Evolutionary conservation across 352 stramenopile genomes (phyloP).

Genomic region (Globisporangium megalacanthum): DNA sequence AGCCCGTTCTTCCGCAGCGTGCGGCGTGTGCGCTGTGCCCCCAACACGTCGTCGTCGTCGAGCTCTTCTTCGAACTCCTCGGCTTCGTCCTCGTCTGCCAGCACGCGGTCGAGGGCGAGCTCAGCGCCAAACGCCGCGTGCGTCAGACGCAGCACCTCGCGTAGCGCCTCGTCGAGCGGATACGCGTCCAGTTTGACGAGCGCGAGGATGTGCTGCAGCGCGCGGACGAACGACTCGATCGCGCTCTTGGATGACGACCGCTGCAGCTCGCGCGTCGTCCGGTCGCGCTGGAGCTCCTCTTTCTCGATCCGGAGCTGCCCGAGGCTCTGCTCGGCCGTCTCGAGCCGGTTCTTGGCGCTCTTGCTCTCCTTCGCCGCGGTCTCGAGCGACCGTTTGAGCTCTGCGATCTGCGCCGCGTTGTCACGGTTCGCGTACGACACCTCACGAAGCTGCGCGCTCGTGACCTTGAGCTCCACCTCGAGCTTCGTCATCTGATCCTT

Average conservation of each 20-base stretch:
- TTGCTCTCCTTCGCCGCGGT: conserved; percentile 42
- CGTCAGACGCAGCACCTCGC: conserved; percentile 59
- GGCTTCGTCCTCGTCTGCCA: conserved; percentile 58
- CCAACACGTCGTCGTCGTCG: conserved; percentile 40
- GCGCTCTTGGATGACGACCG: conserved; percentile 47
- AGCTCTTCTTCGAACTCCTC: conserved; percentile 59
- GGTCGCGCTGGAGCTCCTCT: conserved; percentile 53
- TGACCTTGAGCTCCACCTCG: conserved; percentile 77
- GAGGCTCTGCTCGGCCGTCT: conserved; percentile 35
- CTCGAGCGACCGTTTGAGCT: conserved; percentile 55
- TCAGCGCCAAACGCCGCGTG: conserved; percentile 55
- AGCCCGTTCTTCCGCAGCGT: conserved; percentile 16
- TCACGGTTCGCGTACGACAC: conserved; percentile 72
- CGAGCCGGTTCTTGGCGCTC: conserved; percentile 27
- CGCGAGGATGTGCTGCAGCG: conserved; percentile 60
- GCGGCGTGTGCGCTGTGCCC: conserved; percentile 20
- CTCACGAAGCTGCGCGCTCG: conserved; percentile 60
- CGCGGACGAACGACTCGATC: conserved; percentile 45
- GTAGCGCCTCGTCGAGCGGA: conserved; percentile 68
- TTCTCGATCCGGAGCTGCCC: conserved; percentile 42
- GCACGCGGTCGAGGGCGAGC: conserved; percentile 34
- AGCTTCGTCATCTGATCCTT: conserved; percentile 80
- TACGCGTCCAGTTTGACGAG: conserved; percentile 76
- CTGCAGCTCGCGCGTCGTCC: conserved; percentile 47
- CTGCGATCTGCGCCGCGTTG: conserved; percentile 52